phyloP scores from a whole-genome alignment of 2,329 filamentous ascomycete species.

The Aspergillus luchuensis region DNA sequence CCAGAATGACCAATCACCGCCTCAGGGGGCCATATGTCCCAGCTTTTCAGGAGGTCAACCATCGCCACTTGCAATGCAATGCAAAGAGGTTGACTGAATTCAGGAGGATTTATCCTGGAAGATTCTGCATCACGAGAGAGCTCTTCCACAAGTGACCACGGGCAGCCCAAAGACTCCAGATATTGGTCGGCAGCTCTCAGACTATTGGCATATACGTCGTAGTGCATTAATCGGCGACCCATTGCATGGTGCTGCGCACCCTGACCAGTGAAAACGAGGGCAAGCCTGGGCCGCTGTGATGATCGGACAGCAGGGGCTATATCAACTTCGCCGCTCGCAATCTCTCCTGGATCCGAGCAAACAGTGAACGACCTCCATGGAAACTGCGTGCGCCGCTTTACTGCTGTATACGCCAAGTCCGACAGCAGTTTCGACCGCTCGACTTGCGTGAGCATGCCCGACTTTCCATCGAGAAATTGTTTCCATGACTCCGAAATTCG shows the following conservation, averaged over 20 bases:
- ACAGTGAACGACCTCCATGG: background rate
- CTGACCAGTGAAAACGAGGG: slow-evolving; percentile 44
- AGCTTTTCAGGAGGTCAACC: slow-evolving; percentile 31
- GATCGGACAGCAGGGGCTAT: slow-evolving; percentile 3
- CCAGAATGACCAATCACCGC: slow-evolving; percentile 34
- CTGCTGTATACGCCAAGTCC: background rate
- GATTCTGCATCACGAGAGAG: slow-evolving; percentile 14
- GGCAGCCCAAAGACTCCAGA: background rate
- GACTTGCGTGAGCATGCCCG: background rate
- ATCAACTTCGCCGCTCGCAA: background rate
- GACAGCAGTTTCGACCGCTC: background rate
- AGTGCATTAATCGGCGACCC: slow-evolving; percentile 25
- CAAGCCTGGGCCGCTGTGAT: slow-evolving; percentile 19
- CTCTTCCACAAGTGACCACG: slow-evolving; percentile 22
- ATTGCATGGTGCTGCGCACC: slow-evolving; percentile 41
- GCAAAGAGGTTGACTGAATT: slow-evolving; percentile 32
- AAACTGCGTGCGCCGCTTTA: background rate
- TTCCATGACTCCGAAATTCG: background rate
- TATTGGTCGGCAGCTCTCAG: background rate
- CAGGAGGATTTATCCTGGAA: slow-evolving; percentile 26
- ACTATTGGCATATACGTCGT: background rate
- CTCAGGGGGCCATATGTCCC: slow-evolving; percentile 24
- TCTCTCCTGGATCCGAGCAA: background rate
- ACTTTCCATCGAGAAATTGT: background rate
- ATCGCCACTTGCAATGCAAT: slow-evolving; percentile 35